A percentile compares a stretch with the other conserved stretches of the same genome.
Evolutionary conservation across 2,329 filamentous ascomycete species (phyloP).

Genomic region (Mycosphaerelloides madeirae): DNA sequence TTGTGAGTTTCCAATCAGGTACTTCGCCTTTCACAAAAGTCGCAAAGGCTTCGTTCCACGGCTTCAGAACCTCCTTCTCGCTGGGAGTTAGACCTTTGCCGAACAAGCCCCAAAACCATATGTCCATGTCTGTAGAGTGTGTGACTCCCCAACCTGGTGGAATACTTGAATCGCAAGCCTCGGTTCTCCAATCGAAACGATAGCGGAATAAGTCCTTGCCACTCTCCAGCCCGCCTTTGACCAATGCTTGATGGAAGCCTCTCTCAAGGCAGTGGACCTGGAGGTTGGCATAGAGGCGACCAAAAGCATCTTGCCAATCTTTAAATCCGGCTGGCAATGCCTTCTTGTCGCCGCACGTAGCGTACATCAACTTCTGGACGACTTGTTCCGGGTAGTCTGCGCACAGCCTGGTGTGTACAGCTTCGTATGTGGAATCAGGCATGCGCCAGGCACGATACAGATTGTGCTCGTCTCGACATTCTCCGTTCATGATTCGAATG

Average conservation of each 20-base stretch:
- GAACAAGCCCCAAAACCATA: conserved; percentile 55
- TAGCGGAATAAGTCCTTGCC: conserved; percentile 49
- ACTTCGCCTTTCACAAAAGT: conserved; percentile 40
- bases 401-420: conserved; percentile 44
- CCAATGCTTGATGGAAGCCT: conserved; percentile 46
- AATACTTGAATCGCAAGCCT: conserved; percentile 40
- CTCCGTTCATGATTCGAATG: conserved; percentile 50
- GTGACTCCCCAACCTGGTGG: conserved; percentile 51
- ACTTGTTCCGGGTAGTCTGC: conserved; percentile 49
- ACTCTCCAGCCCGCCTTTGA: conserved; percentile 36
- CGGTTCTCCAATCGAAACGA: conserved; percentile 50
- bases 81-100: conserved; percentile 34
- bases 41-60: conserved; percentile 37
- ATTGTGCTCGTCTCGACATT: conserved; percentile 51
- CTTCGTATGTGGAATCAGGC: conserved; percentile 40
- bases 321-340: conserved; percentile 36
- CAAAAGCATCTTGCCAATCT: conserved; percentile 51
- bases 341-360: conserved; percentile 40
- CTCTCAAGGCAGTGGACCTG: conserved; percentile 52
- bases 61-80: conserved; percentile 43
- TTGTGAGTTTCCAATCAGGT: conserved; percentile 37
- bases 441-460: conserved; percentile 50
- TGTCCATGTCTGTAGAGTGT: conserved; percentile 49
- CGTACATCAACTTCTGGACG: conserved; percentile 41
- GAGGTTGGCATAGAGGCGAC: conserved; percentile 52